These are phyloP conservation scores for Hura crepitans DNA, from an alignment of 441 rosid genomes.

Conservation along the genomic window DNA sequence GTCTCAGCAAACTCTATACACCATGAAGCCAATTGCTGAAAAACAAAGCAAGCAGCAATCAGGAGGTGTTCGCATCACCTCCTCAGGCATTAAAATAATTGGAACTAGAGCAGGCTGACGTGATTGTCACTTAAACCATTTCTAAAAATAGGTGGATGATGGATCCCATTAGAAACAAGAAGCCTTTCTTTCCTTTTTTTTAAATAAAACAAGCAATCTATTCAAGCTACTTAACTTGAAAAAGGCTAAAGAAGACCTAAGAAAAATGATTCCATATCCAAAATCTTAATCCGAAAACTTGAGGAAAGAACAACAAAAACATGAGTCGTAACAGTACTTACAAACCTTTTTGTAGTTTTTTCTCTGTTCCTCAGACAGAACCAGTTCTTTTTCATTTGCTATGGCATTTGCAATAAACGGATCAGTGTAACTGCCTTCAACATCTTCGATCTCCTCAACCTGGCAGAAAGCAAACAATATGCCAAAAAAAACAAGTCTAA, in stretches of 20 bases:
- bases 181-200: not conserved
- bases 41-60: not conserved
- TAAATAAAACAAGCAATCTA: not conserved
- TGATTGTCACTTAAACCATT: not conserved
- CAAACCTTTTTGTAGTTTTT: constrained; percentile 77
- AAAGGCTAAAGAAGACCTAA: constrained; percentile 4
- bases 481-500: constrained; percentile 14
- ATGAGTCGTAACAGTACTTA: constrained; percentile 14
- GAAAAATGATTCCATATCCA: constrained; percentile 19
- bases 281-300: constrained; percentile 18
- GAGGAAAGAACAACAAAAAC: constrained; percentile 4
- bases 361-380: constrained; percentile 78
- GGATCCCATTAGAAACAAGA: not conserved
- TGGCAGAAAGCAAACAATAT: constrained; percentile 26
- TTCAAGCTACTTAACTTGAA: not conserved
- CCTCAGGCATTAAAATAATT: not conserved
- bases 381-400: constrained; percentile 70
- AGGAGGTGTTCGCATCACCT: constrained; percentile 1
- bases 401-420: constrained; percentile 83
- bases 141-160: not conserved
- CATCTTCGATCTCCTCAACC: constrained; percentile 98
- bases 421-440: constrained; percentile 64
- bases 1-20: not conserved
- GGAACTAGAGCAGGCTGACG: not conserved
- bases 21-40: not conserved